phyloP scores from a whole-genome alignment of 768 basidiomycete species.

The Asterophora parasitica region DNA sequence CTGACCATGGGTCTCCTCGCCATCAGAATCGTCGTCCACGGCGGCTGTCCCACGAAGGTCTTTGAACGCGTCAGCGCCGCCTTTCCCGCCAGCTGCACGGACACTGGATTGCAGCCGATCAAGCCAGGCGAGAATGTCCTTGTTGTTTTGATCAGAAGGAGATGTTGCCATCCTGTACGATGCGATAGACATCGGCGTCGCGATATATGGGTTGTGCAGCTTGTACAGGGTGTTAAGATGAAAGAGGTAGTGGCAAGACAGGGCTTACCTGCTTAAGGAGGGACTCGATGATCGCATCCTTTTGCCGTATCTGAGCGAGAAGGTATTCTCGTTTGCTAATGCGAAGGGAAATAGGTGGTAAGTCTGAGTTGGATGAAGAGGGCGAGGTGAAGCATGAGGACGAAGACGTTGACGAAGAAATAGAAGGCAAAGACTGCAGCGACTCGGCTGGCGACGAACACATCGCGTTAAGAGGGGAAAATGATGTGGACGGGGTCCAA shows the following conservation, averaged over 20 bases:
- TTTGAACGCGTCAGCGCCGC: constrained; percentile 40
- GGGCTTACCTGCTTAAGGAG: constrained; percentile 70
- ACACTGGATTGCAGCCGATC: constrained; percentile 63
- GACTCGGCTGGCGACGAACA: constrained; percentile 19
- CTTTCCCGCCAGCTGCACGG: constrained; percentile 40
- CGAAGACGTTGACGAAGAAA: constrained; percentile 18
- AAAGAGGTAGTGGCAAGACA: not conserved
- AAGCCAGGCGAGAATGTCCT: constrained; percentile 70
- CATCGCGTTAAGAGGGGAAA: constrained; percentile 2
- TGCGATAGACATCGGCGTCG: constrained; percentile 74
- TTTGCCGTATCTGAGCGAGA: constrained; percentile 80
- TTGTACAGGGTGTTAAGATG: constrained; percentile 26
- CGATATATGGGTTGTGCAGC: constrained; percentile 78
- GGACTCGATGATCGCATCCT: constrained; percentile 82
- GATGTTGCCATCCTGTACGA: constrained; percentile 77
- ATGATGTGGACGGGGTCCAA: constrained; percentile 4
- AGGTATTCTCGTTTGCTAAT: constrained; percentile 82
- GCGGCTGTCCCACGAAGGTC: constrained; percentile 30
- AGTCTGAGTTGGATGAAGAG: constrained; percentile 31
- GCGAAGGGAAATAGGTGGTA: constrained; percentile 30
- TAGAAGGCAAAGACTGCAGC: constrained; percentile 16
- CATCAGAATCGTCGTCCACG: constrained; percentile 40
- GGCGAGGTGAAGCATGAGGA: constrained; percentile 25
- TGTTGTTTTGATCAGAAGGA: constrained; percentile 65
- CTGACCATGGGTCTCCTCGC: constrained; percentile 28